These are phyloP conservation scores for Clathrus columnatus DNA, from an alignment of 768 basidiomycete species.

Conservation along the genomic window DNA sequence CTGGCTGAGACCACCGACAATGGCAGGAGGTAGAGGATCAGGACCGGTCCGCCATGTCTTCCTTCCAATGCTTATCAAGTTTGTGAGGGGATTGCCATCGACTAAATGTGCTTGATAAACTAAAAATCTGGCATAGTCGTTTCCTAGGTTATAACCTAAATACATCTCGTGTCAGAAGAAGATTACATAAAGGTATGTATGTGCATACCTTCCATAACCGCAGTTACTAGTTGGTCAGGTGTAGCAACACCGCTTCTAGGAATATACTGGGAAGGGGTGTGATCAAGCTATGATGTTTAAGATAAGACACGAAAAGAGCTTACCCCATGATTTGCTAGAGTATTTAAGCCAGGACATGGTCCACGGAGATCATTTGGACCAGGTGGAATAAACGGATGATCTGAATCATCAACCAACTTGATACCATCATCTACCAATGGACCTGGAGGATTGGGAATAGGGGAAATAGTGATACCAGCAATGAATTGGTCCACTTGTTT, in stretches of 20 bases:
- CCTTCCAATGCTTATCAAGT: conserved; percentile 8
- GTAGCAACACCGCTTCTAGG: conserved; percentile 6
- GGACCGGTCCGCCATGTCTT: background rate
- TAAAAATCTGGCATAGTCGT: background rate
- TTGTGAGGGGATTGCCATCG: conserved; percentile 10
- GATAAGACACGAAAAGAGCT: background rate
- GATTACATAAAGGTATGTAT: background rate
- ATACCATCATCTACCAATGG: background rate
- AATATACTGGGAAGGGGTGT: background rate
- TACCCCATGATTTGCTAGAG: conserved; percentile 9
- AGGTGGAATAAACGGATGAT: conserved; percentile 1
- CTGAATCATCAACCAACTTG: conserved; percentile 5
- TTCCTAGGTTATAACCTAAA: conserved; percentile 10
- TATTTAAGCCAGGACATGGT: conserved; percentile 10
- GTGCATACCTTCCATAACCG: conserved; percentile 6
- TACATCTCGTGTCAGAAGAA: background rate
- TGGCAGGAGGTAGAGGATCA: background rate
- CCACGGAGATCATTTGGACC: background rate
- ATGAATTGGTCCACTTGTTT: conserved; percentile 3
- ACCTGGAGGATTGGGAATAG: background rate
- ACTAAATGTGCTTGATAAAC: conserved; percentile 7
- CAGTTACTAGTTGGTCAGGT: conserved; percentile 6
- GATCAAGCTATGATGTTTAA: background rate
- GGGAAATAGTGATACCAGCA: background rate
- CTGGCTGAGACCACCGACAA: conserved; percentile 4